These are phyloP conservation scores for Leishmania braziliensis DNA, from an alignment of 208 protist species.

Conservation along the genomic window DNA sequence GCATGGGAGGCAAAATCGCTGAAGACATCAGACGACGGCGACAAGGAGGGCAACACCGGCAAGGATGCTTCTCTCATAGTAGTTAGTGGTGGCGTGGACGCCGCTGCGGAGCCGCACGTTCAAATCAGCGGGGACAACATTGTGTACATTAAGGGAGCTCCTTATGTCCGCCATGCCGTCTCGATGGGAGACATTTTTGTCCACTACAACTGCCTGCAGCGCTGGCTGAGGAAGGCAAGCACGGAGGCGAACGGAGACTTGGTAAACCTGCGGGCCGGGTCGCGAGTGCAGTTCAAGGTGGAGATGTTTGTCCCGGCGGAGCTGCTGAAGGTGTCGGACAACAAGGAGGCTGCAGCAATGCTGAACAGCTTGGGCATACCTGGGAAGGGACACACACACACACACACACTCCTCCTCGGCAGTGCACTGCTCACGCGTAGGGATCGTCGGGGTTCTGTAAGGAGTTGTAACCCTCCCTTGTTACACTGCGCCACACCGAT, in stretches of 20 bases:
- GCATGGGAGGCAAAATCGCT: neutral
- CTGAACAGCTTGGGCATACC: conserved; percentile 25
- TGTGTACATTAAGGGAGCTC: conserved; percentile 20
- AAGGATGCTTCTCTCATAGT: neutral
- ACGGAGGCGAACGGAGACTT: conserved; percentile 2
- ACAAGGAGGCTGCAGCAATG: conserved; percentile 29
- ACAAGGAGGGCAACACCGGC: neutral
- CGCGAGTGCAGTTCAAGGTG: conserved; percentile 29
- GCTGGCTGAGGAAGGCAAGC: conserved; percentile 2
- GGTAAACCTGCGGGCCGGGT: conserved; percentile 21
- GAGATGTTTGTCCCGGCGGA: conserved; percentile 24
- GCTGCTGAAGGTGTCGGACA: conserved; percentile 26
- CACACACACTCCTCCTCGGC: neutral
- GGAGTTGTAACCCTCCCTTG: conserved; percentile 26
- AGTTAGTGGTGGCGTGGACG: neutral
- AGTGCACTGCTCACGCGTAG: conserved; percentile 18
- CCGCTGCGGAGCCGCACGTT: neutral
- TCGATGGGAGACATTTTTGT: conserved; percentile 57
- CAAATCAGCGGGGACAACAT: conserved; percentile 4
- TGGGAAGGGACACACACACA: neutral
- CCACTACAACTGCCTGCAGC: conserved; percentile 35
- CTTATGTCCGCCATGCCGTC: conserved; percentile 33
- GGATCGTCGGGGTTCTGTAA: conserved; percentile 26
- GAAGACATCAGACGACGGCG: neutral
- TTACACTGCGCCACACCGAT: conserved; percentile 7